phyloP scores from a whole-genome alignment of 129 eudicot genomes.

The Pulicaria dysenterica region DNA sequence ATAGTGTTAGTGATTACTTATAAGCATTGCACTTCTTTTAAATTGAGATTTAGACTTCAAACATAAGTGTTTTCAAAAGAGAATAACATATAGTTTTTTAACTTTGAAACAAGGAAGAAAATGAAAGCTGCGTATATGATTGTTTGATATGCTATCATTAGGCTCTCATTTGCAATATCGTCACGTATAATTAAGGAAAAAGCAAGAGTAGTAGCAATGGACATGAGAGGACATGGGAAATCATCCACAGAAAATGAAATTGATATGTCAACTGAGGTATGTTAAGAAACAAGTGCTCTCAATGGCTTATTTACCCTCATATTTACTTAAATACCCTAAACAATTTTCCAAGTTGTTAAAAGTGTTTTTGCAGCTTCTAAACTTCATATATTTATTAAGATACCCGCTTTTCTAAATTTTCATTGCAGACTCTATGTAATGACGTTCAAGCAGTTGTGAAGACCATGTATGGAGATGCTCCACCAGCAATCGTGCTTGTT shows the following conservation, averaged over 20 bases:
- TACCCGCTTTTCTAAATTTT: not conserved
- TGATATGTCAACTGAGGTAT: constrained; percentile 89
- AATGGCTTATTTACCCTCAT: too few species aligned
- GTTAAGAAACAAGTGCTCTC: too few species aligned
- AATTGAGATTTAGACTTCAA: not conserved
- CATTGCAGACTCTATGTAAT: constrained; percentile 71
- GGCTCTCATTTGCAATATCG: constrained; percentile 94
- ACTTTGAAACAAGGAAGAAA: constrained; percentile 6
- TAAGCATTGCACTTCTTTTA: not conserved
- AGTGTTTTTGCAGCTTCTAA: not conserved
- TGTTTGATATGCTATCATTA: constrained; percentile 32
- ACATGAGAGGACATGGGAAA: constrained; percentile 96
- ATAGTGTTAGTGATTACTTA: not conserved
- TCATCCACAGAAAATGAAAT: constrained; percentile 85
- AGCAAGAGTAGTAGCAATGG: constrained; percentile 93
- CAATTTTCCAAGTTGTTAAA: too few species aligned
- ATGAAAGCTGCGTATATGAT: not conserved
- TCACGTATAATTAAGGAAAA: constrained; percentile 74
- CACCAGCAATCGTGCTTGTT: constrained; percentile 91
- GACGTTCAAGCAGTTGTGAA: constrained; percentile 91
- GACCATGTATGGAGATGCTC: constrained; percentile 87
- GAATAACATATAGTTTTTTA: not conserved
- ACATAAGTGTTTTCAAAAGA: not conserved
- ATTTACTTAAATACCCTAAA: too few species aligned
- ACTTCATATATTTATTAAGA: too few species aligned